phyloP scores from a whole-genome alignment of 2,329 filamentous ascomycete species.

The Beauveria bassiana region DNA sequence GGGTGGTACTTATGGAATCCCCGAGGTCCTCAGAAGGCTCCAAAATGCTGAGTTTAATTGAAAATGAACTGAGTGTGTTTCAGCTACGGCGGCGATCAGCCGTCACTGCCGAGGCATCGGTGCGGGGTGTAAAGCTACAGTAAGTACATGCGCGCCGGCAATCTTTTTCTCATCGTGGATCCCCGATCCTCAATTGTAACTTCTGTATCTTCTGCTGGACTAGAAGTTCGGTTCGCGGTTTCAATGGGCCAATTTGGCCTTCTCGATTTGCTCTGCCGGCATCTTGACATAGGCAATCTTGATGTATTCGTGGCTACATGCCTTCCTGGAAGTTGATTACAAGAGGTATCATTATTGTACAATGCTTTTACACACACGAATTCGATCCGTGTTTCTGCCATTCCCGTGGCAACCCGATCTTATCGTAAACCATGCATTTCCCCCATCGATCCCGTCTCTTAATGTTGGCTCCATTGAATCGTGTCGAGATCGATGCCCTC shows the following conservation, averaged over 20 bases:
- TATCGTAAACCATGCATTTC: constrained; percentile 9
- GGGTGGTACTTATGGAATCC: neutral
- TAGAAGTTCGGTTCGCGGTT: neutral
- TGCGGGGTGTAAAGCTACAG: neutral
- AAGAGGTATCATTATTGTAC: constrained; percentile 20
- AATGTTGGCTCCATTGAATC: constrained; percentile 98
- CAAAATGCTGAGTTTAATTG: too few species aligned
- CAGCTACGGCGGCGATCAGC: neutral
- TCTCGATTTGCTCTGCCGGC: neutral
- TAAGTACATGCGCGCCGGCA: too few species aligned
- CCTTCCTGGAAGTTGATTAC: constrained; percentile 9
- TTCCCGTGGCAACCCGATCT: neutral
- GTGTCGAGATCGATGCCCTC: constrained; percentile 92
- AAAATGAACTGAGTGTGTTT: neutral
- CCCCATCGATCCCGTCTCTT: constrained; percentile 21
- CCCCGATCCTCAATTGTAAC: too few species aligned
- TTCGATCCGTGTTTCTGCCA: constrained; percentile 22
- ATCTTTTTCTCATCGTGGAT: too few species aligned
- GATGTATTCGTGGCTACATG: neutral
- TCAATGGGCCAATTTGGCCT: neutral
- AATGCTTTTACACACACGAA: constrained; percentile 19
- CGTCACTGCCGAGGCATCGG: neutral
- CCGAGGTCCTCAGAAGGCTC: neutral
- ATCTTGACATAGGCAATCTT: neutral
- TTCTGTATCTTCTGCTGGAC: too few species aligned